Conservation (phyloP, 2,329 filamentous ascomycete species). For the Exophiala dermatitidis region DNA sequence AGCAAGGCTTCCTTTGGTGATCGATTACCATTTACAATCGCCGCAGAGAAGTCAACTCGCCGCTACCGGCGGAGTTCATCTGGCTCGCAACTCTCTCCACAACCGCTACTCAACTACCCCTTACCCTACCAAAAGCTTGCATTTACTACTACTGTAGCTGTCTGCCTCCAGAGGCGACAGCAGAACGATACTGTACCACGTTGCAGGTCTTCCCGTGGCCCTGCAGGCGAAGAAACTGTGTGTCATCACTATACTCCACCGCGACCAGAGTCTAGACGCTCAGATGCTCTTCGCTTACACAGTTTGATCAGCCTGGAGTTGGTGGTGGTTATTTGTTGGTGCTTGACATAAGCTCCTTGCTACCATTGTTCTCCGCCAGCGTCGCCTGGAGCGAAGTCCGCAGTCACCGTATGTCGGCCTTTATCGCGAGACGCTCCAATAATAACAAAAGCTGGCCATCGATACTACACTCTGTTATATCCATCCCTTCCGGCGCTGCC, state of each 20-base stretch:
- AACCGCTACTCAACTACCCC: neutral
- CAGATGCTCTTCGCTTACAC: conserved; percentile 7
- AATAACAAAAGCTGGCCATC: too few species aligned
- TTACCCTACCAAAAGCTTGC: neutral
- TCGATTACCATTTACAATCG: conserved; percentile 22
- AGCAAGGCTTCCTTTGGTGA: conserved; percentile 8
- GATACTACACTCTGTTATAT: conserved; percentile 1
- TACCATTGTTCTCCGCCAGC: neutral
- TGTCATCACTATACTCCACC: conserved; percentile 21
- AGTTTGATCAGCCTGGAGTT: neutral
- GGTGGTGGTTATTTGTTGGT: neutral
- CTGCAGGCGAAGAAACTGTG: conserved; percentile 11
- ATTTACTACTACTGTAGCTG: too few species aligned
- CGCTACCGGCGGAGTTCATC: conserved; percentile 16
- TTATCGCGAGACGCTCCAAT: too few species aligned
- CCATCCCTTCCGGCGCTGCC: conserved; percentile 7
- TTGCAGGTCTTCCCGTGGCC: neutral
- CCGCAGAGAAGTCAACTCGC: conserved; percentile 8
- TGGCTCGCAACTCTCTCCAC: neutral
- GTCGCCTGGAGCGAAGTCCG: conserved; percentile 8
- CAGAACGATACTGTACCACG: neutral
- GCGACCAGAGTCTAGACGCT: conserved; percentile 13
- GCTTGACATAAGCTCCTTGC: neutral
- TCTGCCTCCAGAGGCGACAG: neutral
- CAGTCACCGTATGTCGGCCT: conserved; percentile 2